A percentile compares a stretch with the other conserved stretches of the same genome.
Evolutionary conservation across 139 green algal genomes (phyloP).

Genomic region (Volvox africanus): DNA sequence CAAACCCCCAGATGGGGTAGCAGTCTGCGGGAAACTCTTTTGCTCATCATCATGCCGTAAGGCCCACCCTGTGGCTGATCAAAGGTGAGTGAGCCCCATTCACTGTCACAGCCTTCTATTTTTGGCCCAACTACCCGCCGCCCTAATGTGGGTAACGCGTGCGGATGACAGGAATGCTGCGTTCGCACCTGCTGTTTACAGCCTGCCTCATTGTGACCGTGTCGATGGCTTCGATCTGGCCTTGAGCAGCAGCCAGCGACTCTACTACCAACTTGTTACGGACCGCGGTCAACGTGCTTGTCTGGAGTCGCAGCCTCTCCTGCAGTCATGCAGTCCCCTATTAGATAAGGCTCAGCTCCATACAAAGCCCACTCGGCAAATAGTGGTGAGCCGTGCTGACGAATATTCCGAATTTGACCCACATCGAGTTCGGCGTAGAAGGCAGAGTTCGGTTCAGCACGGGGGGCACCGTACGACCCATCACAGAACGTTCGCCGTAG

Average conservation of each 20-base stretch:
- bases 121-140: too few relatives aligned
- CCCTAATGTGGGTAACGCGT: too few relatives aligned
- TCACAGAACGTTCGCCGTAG: constrained; percentile 21
- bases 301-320: constrained; percentile 39
- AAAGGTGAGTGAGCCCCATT: too few relatives aligned
- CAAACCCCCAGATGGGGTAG: too few relatives aligned
- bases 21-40: too few relatives aligned
- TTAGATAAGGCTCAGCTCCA: too few relatives aligned
- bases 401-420: background rate
- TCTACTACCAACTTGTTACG: constrained; percentile 11
- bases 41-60: too few relatives aligned
- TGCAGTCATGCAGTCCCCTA: background rate
- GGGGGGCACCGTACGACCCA: constrained; percentile 21
- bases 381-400: too few relatives aligned
- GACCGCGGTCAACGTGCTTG: constrained; percentile 34
- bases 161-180: too few relatives aligned
- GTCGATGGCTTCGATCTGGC: background rate
- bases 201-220: constrained; percentile 1
- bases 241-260: constrained; percentile 1
- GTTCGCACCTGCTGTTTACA: constrained; percentile 32
- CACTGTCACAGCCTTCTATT: too few relatives aligned
- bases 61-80: too few relatives aligned
- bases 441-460: constrained; percentile 27
- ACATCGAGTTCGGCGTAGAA: constrained; percentile 47
- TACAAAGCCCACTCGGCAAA: too few relatives aligned